Conservation (phyloP, 225 moss, liverwort and hornwort species). For the Polytrichum commune region DNA sequence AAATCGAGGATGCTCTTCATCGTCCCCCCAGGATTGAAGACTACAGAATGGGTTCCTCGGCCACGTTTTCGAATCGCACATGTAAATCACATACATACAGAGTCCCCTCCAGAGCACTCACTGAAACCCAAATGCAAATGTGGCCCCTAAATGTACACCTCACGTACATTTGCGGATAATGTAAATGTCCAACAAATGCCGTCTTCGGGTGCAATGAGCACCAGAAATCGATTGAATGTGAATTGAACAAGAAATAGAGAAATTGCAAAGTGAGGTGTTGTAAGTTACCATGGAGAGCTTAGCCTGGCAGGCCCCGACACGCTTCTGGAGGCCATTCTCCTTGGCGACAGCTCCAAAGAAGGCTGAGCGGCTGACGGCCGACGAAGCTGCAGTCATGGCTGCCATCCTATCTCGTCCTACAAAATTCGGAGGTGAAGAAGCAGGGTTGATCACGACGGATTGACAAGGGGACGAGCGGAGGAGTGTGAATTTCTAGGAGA, state of each 20-base stretch:
- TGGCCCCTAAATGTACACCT: no score
- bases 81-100: no score
- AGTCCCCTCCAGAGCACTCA: no score
- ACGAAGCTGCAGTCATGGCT: conserved; percentile 22
- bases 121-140: no score
- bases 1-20: no score
- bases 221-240: not conserved
- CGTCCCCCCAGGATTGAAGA: no score
- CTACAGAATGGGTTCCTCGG: no score
- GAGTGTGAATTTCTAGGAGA: no score
- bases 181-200: no score
- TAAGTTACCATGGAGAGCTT: conserved; percentile 19
- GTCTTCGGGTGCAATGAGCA: not conserved
- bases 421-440: not conserved
- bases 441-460: not conserved
- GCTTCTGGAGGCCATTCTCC: conserved; percentile 6
- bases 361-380: conserved; percentile 14
- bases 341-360: conserved; percentile 17
- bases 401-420: conserved; percentile 5
- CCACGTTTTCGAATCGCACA: no score
- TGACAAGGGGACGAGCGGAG: no score
- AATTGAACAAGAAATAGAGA: not conserved
- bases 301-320: conserved; percentile 4
- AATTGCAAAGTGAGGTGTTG: not conserved
- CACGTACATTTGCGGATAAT: no score